Evolutionary conservation across 2,329 filamentous ascomycete species (phyloP).

Genomic region (Xylaria sp.): DNA sequence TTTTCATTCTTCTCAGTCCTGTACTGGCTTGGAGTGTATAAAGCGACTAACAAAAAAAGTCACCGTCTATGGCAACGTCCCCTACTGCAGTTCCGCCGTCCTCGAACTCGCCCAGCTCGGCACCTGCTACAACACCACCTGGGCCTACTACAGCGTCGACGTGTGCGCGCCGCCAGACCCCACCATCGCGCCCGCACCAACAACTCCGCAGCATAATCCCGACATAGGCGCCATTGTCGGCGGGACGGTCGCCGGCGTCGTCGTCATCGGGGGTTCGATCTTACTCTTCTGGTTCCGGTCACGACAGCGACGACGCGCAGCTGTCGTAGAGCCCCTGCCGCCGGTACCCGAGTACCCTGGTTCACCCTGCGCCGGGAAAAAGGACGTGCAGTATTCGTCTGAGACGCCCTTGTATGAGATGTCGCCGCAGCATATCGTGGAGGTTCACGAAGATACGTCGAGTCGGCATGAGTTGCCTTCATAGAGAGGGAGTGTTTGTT

Average conservation of each 20-base stretch:
- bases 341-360: neutral
- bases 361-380: neutral
- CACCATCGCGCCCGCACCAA: neutral
- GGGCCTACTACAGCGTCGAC: slow-evolving; percentile 14
- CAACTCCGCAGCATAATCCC: neutral
- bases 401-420: slow-evolving; percentile 11
- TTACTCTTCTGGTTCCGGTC: slow-evolving; percentile 8
- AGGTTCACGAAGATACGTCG: slow-evolving; percentile 11
- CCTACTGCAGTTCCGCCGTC: slow-evolving; percentile 11
- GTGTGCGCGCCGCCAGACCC: neutral
- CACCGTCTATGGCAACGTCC: slow-evolving; percentile 14
- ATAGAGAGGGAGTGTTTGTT: neutral
- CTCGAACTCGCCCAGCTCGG: slow-evolving; percentile 1
- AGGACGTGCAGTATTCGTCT: neutral
- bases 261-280: neutral
- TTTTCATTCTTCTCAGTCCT: too few relatives aligned
- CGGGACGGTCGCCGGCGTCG: slow-evolving; percentile 9
- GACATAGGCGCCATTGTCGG: slow-evolving; percentile 14
- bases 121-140: slow-evolving; percentile 13
- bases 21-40: too few relatives aligned
- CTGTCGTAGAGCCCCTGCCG: neutral
- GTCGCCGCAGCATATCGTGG: slow-evolving; percentile 14
- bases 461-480: slow-evolving; percentile 10
- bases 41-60: neutral
- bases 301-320: neutral